Base-by-base conservation (phyloP, 495 filamentous ascomycete genomes). In the Talaromyces adpressus region DNA sequence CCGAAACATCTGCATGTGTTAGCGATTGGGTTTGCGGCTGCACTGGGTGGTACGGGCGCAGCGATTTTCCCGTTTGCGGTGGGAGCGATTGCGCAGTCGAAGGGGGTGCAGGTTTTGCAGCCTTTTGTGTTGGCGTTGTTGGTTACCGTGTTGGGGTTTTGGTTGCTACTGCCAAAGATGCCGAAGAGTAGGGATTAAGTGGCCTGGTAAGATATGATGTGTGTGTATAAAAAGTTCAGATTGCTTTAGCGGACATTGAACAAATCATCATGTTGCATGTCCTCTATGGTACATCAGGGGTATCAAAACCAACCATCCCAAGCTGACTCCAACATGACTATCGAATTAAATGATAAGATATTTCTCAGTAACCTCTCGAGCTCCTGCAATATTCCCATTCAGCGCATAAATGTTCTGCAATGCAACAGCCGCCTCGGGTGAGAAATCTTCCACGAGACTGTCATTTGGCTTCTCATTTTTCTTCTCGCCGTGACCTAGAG, bases 1-100 rank as follows among this genome's bases (percentile, higher is more conserved):
- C 91, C 92, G 3, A 78, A 77, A 27, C 84, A 91, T 63, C 78
- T 92, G 16, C 92, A 96, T 69, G 90, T 96, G 36, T 85, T 82
- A 60, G 87, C 89, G 1, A 89, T 96, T 57, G 91, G 92, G 0
- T 95, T 95, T 65, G 89, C 89, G 2, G 87, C 89, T 9, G 90
- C 92, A 0, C 87, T 93, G 74, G 92, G 92, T 2, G 88, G 90
- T 0, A 83, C 82, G 7, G 92, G 92, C 0, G 91, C 90, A 3
- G 90, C 91, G 0, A 71, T 93, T 16, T 84, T 96, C 57, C 92
- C 92, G 0, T 96, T 96, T 70, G 89, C 84, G 0, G 89, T 96
- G 1, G 91, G 91, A 1, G 90, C 90, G 0, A 88, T 95, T 72
- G 92, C 91, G 6, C 87, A 94, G 72, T 84, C 82, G 16, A 89